Base-by-base conservation (phyloP, 352 stramenopile species). In the Globisporangium camurandrum region DNA sequence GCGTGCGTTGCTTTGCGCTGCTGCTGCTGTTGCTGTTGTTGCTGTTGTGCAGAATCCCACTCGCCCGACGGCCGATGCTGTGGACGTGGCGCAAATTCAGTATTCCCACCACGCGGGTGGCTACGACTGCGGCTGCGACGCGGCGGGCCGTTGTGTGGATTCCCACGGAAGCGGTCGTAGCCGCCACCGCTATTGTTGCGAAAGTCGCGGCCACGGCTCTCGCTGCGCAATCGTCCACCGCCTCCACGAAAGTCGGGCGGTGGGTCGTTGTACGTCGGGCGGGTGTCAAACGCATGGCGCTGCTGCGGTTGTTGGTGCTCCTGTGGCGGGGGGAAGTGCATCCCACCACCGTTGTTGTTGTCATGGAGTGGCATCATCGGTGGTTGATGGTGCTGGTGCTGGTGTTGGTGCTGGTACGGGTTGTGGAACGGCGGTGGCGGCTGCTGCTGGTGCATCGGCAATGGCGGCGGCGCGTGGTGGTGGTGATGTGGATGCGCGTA, bases 51-150 rank as follows among this genome's bases (percentile, higher is more conserved):
- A n/a, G n/a, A n/a, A n/a, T 61, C 54, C 54, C 54, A 61, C 10
- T 61, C 54, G 36, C 54, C 54, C 24, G 51, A 59, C 9, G 45
- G 38, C 22, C 48, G 39, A 20, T 47, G 41, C 26, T 48, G 54
- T 4, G 46, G 39, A 6, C 17, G 50, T 11, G 19, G 12, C 14
- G 39, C 33, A 22, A 12, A 36, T 4, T 16, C 34, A 5, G 39
- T 34, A 30, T 46, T 46, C 12, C 46, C 53, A 22, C 58, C 54
- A 12, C 61, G 54, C 30, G 55, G 65, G 5, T 61, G 61, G 43
- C 66, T 75, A 3, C 62, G 64, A 39, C 66, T 75, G 26, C 65
- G 65, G 38, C 62, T 71, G 34, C 66, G 63, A 14, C 54, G n/a
- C n/a, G n/a, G n/a, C n/a, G n/a, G 43, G 19, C 61, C 46, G 20